Evolutionary conservation across 2,329 filamentous ascomycete genomes (phyloP).

Genomic region (Decorospora gaudefroyi): DNA sequence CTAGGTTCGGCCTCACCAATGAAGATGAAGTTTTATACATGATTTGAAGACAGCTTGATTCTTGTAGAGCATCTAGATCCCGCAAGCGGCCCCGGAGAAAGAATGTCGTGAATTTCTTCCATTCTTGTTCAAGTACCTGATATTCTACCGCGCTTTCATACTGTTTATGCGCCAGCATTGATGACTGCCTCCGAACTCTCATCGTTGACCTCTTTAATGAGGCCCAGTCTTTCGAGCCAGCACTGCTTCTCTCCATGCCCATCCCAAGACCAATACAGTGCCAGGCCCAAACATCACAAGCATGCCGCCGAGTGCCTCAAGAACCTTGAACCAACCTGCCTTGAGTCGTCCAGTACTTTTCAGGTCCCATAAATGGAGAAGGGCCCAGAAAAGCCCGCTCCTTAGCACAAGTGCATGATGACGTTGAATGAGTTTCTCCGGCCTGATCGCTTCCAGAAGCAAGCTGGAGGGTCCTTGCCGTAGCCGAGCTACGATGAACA

Average conservation of each 20-base stretch:
- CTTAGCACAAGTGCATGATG: neutral
- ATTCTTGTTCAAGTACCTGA: slow-evolving; percentile 1
- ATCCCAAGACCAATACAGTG: slow-evolving; percentile 1
- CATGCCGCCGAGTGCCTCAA: neutral
- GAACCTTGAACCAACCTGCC: neutral
- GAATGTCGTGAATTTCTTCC: neutral
- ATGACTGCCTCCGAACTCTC: neutral
- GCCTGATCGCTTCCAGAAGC: neutral
- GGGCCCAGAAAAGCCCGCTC: neutral
- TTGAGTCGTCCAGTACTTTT: neutral
- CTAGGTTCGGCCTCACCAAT: slow-evolving; percentile 1
- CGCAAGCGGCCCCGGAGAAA: neutral
- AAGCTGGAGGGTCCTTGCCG: neutral
- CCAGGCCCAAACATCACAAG: neutral
- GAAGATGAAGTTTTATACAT: neutral
- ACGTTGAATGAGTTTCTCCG: neutral
- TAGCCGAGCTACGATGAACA: slow-evolving; percentile 1
- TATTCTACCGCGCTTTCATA: neutral
- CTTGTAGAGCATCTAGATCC: neutral
- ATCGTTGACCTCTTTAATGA: slow-evolving; percentile 1
- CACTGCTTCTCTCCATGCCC: neutral
- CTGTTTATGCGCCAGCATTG: neutral
- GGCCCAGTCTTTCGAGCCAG: neutral
- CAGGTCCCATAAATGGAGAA: slow-evolving; percentile 2
- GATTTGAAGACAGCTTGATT: neutral